Conservation (phyloP, 371 early-diverging fungal genomes). For the Zancudomyces culisetae region DNA sequence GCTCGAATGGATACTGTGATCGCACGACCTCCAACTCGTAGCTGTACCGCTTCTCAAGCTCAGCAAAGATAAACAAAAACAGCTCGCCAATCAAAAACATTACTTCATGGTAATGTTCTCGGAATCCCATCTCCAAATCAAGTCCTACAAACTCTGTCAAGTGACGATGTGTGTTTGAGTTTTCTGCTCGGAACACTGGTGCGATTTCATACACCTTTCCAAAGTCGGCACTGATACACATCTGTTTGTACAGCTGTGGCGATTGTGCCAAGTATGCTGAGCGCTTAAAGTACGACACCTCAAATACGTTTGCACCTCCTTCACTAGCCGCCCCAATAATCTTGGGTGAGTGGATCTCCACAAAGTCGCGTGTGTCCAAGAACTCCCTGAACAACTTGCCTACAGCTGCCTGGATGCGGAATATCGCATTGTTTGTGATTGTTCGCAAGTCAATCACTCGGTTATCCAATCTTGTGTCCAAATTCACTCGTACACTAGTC, state of each 20-base stretch:
- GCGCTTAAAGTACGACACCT: conserved; percentile 92
- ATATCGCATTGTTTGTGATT: conserved; percentile 92
- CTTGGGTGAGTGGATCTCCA: conserved; percentile 99
- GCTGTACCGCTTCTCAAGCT: conserved; percentile 59
- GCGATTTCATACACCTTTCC: conserved; percentile 98
- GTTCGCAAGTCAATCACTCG: conserved; percentile 95
- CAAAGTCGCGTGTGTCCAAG: conserved; percentile 62
- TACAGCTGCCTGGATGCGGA: conserved; percentile 92
- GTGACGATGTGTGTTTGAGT: conserved; percentile 97
- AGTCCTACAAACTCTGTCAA: conserved; percentile 99
- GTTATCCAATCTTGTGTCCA: conserved; percentile 93
- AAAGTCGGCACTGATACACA: conserved; percentile 96
- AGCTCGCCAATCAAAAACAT: conserved; percentile 80
- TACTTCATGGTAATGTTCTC: conserved; percentile 96
- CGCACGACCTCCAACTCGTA: conserved; percentile 76
- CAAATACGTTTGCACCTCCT: conserved; percentile 98
- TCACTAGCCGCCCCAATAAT: conserved; percentile 92
- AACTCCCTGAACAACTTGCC: conserved; percentile 88
- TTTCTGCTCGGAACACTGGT: conserved; percentile 98
- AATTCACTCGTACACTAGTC: conserved; percentile 51
- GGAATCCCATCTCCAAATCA: conserved; percentile 99
- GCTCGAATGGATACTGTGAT: conserved; percentile 83
- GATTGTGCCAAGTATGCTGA: conserved; percentile 96
- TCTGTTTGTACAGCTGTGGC: conserved; percentile 99
- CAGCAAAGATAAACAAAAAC: conserved; percentile 82